phyloP scores from a whole-genome alignment of 257 asterid species.

The Fraxinus cuspidata region DNA sequence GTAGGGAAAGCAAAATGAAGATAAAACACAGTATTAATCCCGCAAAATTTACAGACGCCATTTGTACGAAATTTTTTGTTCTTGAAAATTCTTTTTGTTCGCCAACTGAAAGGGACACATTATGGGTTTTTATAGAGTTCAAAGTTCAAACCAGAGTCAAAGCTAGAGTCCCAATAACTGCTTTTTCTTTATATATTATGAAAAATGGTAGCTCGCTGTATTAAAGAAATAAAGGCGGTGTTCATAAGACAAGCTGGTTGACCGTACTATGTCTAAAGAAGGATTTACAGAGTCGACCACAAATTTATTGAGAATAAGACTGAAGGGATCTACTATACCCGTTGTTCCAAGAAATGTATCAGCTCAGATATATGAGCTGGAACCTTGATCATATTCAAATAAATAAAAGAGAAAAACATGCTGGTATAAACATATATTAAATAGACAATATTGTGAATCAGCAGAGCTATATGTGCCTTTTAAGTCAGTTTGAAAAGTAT shows the following conservation, averaged over 20 bases:
- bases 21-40: conserved; percentile 37
- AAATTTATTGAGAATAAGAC: not conserved
- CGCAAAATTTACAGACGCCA: conserved; percentile 47
- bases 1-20: conserved; percentile 40
- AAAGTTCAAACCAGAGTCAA: conserved; percentile 65
- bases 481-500: not conserved
- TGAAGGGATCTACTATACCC: no score
- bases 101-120: conserved; percentile 27
- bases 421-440: not conserved
- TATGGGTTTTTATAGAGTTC: conserved; percentile 57
- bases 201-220: conserved; percentile 45
- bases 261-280: not conserved
- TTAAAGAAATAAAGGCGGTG: conserved; percentile 4
- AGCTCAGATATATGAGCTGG: no score
- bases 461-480: not conserved
- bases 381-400: conserved; percentile 7
- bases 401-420: conserved; percentile 17
- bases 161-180: conserved; percentile 57
- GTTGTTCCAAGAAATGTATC: no score
- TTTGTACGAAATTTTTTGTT: conserved; percentile 22
- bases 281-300: not conserved
- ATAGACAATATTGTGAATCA: conserved; percentile 12
- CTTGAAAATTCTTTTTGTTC: conserved; percentile 17
- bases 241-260: not conserved
- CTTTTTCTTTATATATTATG: conserved; percentile 33